Evolutionary conservation across 345 rosid genomes (phyloP), one percentile per base, ranked within the genome.

Genomic region (Odontarrhena argentea): DNA sequence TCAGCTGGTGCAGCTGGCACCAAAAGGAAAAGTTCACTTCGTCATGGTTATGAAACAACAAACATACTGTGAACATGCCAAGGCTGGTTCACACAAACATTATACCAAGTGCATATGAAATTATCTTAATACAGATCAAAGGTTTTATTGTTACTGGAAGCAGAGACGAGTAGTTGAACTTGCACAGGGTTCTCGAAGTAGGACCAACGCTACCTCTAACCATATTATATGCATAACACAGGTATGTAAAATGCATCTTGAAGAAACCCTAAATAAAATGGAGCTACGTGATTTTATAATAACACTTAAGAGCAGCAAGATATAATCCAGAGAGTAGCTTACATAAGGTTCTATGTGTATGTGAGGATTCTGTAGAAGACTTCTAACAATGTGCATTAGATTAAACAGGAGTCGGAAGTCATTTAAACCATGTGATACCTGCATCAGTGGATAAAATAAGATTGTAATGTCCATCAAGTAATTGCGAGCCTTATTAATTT

Each of bases 1-100:
- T 94, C 93, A 91, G 84, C 71, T 88, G 96, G 81, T 94, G 97
- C 44, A 94, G 88, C 99, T 94, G 95, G 54, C 66, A 79, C 57
- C 47, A n/a, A 75, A 63, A 57, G 53, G 78, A 67, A 76, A 83
- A 59, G 43, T 47, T 24, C 30, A 53, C 18, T 68, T 15, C 67
- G 69, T 67, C 45, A 47, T 37, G 52, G 53, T 47, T 28, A 47
- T 52, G 50, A 62, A 63, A 25, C 50, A 71, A 34, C 22, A 8
- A 63, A 63, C 58, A 40, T 10, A 9, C 15, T 4, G 13, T 61
- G 25, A 26, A 60, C 38, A 61, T 7, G 35, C 68, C 48, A 43
- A 12, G 18, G 56, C 43, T 52, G 71, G 13, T 28, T 70, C 37
- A 46, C 57, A 28, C 38, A 26, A 14, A 58, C 18, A 51, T 12